Base-by-base conservation (phyloP, 75 land plant genomes). In the Cryptomeria japonica region DNA sequence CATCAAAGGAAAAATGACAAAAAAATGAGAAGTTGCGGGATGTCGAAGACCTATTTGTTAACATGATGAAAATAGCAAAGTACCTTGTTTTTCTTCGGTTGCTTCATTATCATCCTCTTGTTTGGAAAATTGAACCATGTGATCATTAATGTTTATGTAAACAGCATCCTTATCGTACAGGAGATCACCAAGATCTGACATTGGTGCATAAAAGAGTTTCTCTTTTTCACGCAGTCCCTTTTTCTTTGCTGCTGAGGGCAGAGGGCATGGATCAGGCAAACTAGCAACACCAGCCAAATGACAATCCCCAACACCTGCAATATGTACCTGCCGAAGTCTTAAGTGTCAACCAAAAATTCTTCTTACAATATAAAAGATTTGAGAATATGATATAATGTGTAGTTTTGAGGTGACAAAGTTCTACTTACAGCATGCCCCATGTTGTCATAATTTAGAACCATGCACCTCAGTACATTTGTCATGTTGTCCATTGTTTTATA, bases 81-180 rank as follows among this genome's bases (percentile, higher is more conserved):
- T 87, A 92, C 95, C 95, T 92, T 88, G 88, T 32, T 80, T 64
- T n/a, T 49, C 41, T 34, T 55, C 64, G 18, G 38, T 61, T 72
- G 49, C 75, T 12, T 76, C 90, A 92, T 89, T 88, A 86, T 83
- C 93, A 70, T 82, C 92, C 58, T 91, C 94, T 56, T 86, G 87
- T 90, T 96, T 95, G 14, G 99, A 97, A 86, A 89, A 98, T 92
- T 98, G 99, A 19, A 98, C 97, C 85, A 95, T 87, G 88, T 95
- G 98, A 76, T 98, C 99, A 92, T 93, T 93, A 16, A 98, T 97
- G 89, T 96, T 94, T 56, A 98, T 96, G 83, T 98, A 98, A 73
- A 96, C 95, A 90, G 99, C 99, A 94, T 98, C 99, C 87, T 96
- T 97, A 70, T 98, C 99, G 92, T 97, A 97, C 1, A 98, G 89